A percentile compares a stretch with the other conserved stretches of the same genome.
Conservation (phyloP, 495 filamentous ascomycete genomes). For the Neurospora tetrasperma region DNA sequence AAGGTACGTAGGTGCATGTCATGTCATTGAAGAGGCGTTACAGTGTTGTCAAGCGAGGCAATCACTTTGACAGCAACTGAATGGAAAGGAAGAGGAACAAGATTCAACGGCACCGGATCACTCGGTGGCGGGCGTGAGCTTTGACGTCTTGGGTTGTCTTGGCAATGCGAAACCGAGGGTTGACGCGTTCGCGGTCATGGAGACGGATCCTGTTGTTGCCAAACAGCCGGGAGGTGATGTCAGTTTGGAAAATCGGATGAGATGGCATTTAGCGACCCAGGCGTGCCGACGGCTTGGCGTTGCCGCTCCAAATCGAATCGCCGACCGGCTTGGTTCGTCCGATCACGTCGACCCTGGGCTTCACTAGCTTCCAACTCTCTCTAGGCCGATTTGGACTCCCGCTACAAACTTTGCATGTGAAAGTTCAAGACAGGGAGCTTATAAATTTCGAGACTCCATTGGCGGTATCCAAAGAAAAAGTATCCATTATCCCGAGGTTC, state of each 20-base stretch:
- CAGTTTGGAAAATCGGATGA: not conserved
- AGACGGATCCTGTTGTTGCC: not conserved
- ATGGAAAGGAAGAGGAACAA: no score
- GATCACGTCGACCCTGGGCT: not conserved
- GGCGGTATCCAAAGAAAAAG: not conserved
- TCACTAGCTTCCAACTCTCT: not conserved
- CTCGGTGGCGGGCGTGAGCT: not conserved
- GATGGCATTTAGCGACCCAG: not conserved
- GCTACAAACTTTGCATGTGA: not conserved
- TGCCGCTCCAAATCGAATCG: not conserved
- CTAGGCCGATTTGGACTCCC: not conserved
- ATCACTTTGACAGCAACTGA: no score
- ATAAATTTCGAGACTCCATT: not conserved
- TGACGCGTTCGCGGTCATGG: not conserved
- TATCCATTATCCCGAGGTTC: not conserved
- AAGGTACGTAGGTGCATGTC: not conserved
- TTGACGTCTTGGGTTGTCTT: not conserved
- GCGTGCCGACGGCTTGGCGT: not conserved
- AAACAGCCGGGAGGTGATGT: not conserved
- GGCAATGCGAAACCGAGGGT: not conserved
- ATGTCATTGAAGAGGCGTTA: not conserved
- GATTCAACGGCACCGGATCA: not conserved
- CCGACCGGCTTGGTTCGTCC: not conserved
- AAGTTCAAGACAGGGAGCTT: not conserved
- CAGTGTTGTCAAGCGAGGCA: no score